phyloP scores from a whole-genome alignment of 495 filamentous ascomycete genomes.

The Aspergillus avenaceus region DNA sequence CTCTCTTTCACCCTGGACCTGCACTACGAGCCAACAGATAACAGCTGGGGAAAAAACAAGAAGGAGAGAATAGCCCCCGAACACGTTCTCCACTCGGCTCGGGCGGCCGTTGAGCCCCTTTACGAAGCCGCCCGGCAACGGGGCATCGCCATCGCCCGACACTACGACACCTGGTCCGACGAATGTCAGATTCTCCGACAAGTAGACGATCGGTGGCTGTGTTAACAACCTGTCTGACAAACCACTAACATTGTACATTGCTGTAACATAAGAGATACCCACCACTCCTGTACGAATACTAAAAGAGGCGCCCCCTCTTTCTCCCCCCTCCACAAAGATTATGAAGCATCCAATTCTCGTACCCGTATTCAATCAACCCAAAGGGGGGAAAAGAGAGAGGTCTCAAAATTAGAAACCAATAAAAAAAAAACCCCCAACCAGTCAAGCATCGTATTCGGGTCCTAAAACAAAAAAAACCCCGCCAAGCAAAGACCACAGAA shows the following conservation, averaged over 20 bases:
- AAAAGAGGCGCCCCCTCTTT: no score
- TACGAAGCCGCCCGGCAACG: neutral
- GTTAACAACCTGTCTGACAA: neutral
- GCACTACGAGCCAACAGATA: slow-evolving; percentile 2
- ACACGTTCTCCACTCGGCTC: neutral
- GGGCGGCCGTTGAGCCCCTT: neutral
- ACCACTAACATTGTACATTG: neutral
- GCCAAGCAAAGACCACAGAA: neutral
- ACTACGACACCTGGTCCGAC: neutral
- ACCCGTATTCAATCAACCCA: no score
- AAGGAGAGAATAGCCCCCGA: neutral
- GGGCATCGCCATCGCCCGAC: neutral
- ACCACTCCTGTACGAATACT: neutral
- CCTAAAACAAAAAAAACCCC: neutral
- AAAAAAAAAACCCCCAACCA: neutral
- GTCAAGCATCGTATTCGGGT: neutral
- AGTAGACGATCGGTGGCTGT: neutral
- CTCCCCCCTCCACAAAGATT: no score
- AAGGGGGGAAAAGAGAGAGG: neutral
- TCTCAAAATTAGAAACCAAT: neutral
- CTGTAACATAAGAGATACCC: neutral
- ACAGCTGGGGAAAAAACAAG: neutral
- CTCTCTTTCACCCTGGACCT: slow-evolving; percentile 21
- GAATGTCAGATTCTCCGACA: neutral
- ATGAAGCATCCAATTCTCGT: no score